Base-by-base conservation (phyloP, 2,329 filamentous ascomycete genomes). In the Trichoderma sp. region DNA sequence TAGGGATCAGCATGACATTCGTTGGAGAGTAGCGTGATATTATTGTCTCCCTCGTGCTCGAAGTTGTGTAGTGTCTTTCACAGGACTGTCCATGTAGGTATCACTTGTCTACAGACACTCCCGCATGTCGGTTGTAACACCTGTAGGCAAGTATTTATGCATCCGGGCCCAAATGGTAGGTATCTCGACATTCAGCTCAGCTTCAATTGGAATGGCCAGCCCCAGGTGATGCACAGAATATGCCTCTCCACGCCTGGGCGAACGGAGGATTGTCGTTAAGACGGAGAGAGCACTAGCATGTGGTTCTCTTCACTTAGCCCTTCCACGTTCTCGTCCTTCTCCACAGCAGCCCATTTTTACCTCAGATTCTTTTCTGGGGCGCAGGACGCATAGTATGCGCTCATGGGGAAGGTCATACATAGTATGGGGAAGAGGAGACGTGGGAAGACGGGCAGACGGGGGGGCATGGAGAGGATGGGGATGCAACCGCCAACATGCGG, bases 361-460 rank as follows among this genome's bases (percentile, higher is more conserved):
- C 19, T 39, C 26, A 39, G 50, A 55, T 54, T 55, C 26, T 44
- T 62, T 63, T 55, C 60, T 39, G 62, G 62, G 62, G 45, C 55
- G 62, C 62, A 64, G 62, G 62, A 64, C 7, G 54, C 54, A 59
- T 24, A 24, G 21, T 24, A 24, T 24, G 55, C 39, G 39, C 54
- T 10, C 45, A 51, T 34, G 44, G 54, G 34, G 17, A 64, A 55
- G 51, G 60, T 55, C 60, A 55, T 63, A n/a, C n/a, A n/a, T n/a
- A n/a, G 21, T 24, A 47, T 55, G 59, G 59, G 47, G 34, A 7
- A 24, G 7, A 1, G 39, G n/a, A 21, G 56, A 28, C 21, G 52
- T 21, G 30, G 2, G 39, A 14, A 21, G 56, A 28, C 21, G 52
- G 39, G 30, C 9, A 34, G 30, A 34, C 9, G 52, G 39, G 21